Conservation (phyloP, 805 yeast genomes). For the Teunomyces tritomae region DNA sequence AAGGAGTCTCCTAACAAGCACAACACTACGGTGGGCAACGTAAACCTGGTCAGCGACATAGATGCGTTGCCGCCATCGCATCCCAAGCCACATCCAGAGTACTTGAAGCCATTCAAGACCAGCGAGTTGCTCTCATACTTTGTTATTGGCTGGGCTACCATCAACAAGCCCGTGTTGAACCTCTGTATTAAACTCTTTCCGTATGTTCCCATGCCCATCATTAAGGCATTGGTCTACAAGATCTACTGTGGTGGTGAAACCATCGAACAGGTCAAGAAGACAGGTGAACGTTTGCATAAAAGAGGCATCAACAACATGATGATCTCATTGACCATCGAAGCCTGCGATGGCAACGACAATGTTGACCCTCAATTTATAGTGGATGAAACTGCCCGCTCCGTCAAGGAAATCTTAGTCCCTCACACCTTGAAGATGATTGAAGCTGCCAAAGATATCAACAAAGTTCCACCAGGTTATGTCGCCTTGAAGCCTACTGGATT, state of each 20-base stretch:
- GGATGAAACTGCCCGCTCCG: slow-evolving; percentile 60
- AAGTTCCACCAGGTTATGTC: slow-evolving; percentile 85
- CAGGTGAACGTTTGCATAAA: slow-evolving; percentile 63
- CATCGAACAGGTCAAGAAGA: slow-evolving; percentile 61
- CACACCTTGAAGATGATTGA: slow-evolving; percentile 62
- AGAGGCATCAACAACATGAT: slow-evolving; percentile 92
- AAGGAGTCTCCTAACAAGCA: slow-evolving; percentile 23
- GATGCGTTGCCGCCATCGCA: slow-evolving; percentile 3
- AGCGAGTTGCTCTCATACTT: slow-evolving; percentile 62
- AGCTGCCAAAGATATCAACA: slow-evolving; percentile 46
- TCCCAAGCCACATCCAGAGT: slow-evolving; percentile 17
- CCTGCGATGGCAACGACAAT: slow-evolving; percentile 74
- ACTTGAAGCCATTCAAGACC: slow-evolving; percentile 52
- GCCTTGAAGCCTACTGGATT: slow-evolving; percentile 94
- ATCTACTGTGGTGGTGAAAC: slow-evolving; percentile 91
- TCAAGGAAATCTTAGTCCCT: slow-evolving; percentile 66
- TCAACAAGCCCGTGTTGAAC: slow-evolving; percentile 60
- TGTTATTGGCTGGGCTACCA: slow-evolving; percentile 66
- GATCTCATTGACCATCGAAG: slow-evolving; percentile 92
- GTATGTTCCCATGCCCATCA: slow-evolving; percentile 65
- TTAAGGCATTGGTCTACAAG: slow-evolving; percentile 73
- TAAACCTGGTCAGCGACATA: slow-evolving; percentile 5
- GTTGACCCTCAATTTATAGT: slow-evolving; percentile 60
- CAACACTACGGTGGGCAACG: slow-evolving; percentile 14
- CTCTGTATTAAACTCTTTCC: slow-evolving; percentile 67